phyloP scores from a whole-genome alignment of 441 rosid genomes.

The Flueggea neowawraea region DNA sequence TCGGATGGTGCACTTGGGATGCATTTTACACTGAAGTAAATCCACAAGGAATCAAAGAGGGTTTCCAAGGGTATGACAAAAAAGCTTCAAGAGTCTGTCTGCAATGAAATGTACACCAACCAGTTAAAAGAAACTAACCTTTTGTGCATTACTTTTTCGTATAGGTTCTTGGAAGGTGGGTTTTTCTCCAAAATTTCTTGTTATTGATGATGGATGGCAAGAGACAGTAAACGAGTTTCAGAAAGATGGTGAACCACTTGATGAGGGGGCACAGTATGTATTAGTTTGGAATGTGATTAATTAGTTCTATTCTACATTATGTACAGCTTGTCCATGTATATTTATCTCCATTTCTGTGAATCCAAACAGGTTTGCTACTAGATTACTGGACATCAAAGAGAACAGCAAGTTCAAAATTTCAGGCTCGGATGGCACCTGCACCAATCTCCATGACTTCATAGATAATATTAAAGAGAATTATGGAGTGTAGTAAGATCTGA shows the following conservation, averaged over 20 bases:
- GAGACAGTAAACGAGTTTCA: conserved; percentile 37
- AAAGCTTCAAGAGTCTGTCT: not conserved
- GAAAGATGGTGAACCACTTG: conserved; percentile 25
- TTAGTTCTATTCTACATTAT: not conserved
- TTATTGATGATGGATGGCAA: conserved; percentile 90
- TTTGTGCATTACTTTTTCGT: conserved; percentile 1
- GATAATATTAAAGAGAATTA: conserved; percentile 34
- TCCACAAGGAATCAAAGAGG: conserved; percentile 60
- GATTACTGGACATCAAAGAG: conserved; percentile 63
- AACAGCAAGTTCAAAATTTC: conserved; percentile 51
- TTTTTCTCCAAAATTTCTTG: conserved; percentile 51
- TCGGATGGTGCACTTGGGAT: conserved; percentile 95
- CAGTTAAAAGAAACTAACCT: not conserved
- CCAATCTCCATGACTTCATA: conserved; percentile 33
- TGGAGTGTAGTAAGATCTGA: conserved; percentile 38
- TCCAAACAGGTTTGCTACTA: conserved; percentile 47
- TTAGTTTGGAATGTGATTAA: not conserved
- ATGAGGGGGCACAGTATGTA: conserved; percentile 45
- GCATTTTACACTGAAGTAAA: conserved; percentile 60
- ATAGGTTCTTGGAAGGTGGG: conserved; percentile 64
- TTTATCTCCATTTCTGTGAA: conserved; percentile 5
- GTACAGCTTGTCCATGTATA: not conserved
- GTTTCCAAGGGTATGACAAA: conserved; percentile 54
- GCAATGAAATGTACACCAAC: not conserved
- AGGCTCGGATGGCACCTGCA: conserved; percentile 30